Evolutionary conservation across 2,329 filamentous ascomycete species (phyloP), one percentile per base, ranked within the genome.

Genomic region (Cytospora paraplurivora): DNA sequence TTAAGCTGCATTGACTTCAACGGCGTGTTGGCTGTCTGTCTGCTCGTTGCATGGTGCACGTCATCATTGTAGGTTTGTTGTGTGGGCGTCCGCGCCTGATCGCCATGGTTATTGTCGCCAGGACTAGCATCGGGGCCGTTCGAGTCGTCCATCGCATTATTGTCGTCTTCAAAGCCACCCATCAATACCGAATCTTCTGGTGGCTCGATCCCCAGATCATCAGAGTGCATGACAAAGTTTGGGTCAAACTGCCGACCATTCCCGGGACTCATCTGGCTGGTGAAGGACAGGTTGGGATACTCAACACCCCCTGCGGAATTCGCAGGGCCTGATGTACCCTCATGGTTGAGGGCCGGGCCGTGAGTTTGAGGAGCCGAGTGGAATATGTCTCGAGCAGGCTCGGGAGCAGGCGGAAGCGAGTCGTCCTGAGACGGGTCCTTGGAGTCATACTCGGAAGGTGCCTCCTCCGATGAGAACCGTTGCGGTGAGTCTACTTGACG

Each of bases 161-260:
- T 53, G 32, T 66, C 61, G 12, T 35, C 56, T 32, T 32, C 53
- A 35, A 63, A 66, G 17, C 47, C 53, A 50, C 61, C 15, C 15
- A 56, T 56, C 33, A 64, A 47, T 19, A 58, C 49, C 8, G 57
- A 55, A 13, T 51, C 62, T 15, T 59, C 52, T 7, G 52, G 32
- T 17, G 33, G 7, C 5, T 41, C 70, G 19, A 67, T 65, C 47
- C 75, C 74, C 47, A 73, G 70, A 41, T 77, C 75, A 15, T 75
- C 70, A 13, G 62, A 64, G 55, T 64, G 62, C 7, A 58, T 37
- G 67, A 73, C 72, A 58, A 77, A 76, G 13, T 75, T 71, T 6
- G 76, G 78, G 62, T 83, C 80, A 4, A 79, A 78, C 63, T 85
- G 84, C 15, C 81, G 77, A 32, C 82, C 83, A 68, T 78, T 84